These are phyloP conservation scores for Maudiozyma humilis DNA, from an alignment of 1,139 yeast species.

Conservation along the genomic window DNA sequence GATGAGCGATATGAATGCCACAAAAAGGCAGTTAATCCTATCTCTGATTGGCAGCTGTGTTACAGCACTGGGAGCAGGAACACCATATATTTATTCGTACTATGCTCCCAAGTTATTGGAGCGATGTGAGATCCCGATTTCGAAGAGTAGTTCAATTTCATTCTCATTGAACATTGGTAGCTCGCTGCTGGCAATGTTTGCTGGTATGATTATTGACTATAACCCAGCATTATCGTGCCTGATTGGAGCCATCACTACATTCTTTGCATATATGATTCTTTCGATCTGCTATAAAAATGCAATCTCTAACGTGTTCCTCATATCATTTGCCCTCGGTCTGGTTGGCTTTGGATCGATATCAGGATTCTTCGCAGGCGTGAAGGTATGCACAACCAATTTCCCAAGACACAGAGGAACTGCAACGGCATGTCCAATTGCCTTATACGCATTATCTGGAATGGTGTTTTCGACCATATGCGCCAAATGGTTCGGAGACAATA, in stretches of 20 bases:
- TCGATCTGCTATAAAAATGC: slow-evolving; percentile 32
- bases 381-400: slow-evolving; percentile 61
- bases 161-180: slow-evolving; percentile 56
- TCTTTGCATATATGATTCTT: slow-evolving; percentile 36
- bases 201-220: slow-evolving; percentile 57
- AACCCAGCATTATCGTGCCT: slow-evolving; percentile 44
- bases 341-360: slow-evolving; percentile 61
- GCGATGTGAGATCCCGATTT: slow-evolving; percentile 48
- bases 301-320: slow-evolving; percentile 30
- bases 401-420: slow-evolving; percentile 67
- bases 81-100: slow-evolving; percentile 64
- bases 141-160: slow-evolving; percentile 57
- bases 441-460: slow-evolving; percentile 44
- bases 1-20: neutral
- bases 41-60: slow-evolving; percentile 29
- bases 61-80: slow-evolving; percentile 51
- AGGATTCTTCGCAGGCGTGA: slow-evolving; percentile 57
- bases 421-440: slow-evolving; percentile 52
- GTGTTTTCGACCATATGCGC: slow-evolving; percentile 38
- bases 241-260: slow-evolving; percentile 45
- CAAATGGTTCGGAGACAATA: slow-evolving; percentile 37
- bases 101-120: slow-evolving; percentile 63
- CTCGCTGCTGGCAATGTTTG: slow-evolving; percentile 60
- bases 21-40: neutral
- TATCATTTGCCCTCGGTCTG: slow-evolving; percentile 43